Evolutionary conservation across 805 yeast species (phyloP).

Genomic region (Saturnispora zaruensis): DNA sequence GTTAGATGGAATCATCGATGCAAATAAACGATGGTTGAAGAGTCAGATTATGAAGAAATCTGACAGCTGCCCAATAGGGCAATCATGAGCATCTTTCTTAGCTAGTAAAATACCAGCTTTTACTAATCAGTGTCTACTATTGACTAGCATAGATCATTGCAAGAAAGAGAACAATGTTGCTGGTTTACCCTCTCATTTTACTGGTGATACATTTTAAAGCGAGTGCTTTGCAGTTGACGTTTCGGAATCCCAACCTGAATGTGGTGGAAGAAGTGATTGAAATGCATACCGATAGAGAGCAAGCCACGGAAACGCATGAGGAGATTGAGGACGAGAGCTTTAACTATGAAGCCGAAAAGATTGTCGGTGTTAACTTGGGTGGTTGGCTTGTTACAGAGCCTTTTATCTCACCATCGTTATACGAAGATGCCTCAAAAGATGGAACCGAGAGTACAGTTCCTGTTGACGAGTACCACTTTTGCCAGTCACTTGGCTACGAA

Average conservation of each 20-base stretch:
- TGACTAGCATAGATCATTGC: not conserved
- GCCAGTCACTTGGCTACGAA: conserved; percentile 39
- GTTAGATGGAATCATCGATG: conserved; percentile 32
- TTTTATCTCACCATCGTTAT: conserved; percentile 58
- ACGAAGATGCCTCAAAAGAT: conserved; percentile 25
- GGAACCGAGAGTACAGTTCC: conserved; percentile 31
- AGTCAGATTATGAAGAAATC: not conserved
- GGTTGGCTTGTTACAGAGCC: conserved; percentile 73
- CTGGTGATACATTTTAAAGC: not conserved
- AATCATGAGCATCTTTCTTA: not conserved
- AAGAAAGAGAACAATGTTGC: not conserved
- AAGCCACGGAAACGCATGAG: not conserved
- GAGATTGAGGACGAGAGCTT: not conserved
- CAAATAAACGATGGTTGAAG: not conserved
- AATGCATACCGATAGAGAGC: not conserved
- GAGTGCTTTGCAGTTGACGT: not conserved
- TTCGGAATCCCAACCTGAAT: not conserved
- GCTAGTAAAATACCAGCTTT: not conserved
- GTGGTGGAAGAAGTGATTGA: not conserved
- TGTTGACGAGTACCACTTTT: conserved; percentile 52
- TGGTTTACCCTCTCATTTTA: not conserved
- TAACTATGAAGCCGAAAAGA: conserved; percentile 22
- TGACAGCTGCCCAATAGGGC: not conserved
- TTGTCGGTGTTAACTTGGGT: conserved; percentile 48
- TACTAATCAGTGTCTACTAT: not conserved